Percentiles rank a stretch among this genome's conserved stretches.
These are phyloP conservation scores for Zygoascus ofunaensis DNA, from an alignment of 805 yeast species.

Conservation along the genomic window DNA sequence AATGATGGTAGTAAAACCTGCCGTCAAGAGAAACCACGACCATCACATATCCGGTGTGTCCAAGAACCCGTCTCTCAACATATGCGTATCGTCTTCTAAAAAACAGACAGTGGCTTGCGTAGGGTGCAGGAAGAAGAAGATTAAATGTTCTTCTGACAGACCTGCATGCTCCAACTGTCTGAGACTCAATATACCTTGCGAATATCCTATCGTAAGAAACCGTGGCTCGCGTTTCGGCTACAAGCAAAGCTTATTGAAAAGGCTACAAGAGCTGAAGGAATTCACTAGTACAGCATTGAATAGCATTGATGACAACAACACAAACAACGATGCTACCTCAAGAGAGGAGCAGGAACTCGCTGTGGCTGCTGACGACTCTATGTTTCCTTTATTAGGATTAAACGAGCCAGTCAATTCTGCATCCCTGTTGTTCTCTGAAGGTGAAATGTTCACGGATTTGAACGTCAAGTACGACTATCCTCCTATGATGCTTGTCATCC, in stretches of 20 bases:
- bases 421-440: not conserved
- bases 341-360: not conserved
- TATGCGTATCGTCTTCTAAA: conserved; percentile 9
- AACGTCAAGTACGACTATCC: conserved; percentile 5
- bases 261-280: conserved; percentile 16
- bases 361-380: not conserved
- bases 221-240: conserved; percentile 31
- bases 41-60: not conserved
- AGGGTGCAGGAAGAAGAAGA: conserved; percentile 30
- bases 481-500: conserved; percentile 20
- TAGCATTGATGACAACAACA: not conserved
- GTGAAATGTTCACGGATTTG: not conserved
- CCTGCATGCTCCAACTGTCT: conserved; percentile 31
- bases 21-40: not conserved
- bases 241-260: conserved; percentile 22
- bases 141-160: conserved; percentile 30
- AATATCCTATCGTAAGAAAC: conserved; percentile 29
- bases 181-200: conserved; percentile 26
- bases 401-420: not conserved
- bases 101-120: conserved; percentile 29
- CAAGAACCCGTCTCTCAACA: not conserved
- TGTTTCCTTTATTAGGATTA: not conserved
- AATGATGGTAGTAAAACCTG: not conserved
- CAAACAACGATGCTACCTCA: not conserved
- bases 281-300: conserved; percentile 1